Evolutionary conservation across 1,284 basidiomycete species (phyloP), one percentile per base, ranked within the genome.

Genomic region (Stygiomarasmius scandens): DNA sequence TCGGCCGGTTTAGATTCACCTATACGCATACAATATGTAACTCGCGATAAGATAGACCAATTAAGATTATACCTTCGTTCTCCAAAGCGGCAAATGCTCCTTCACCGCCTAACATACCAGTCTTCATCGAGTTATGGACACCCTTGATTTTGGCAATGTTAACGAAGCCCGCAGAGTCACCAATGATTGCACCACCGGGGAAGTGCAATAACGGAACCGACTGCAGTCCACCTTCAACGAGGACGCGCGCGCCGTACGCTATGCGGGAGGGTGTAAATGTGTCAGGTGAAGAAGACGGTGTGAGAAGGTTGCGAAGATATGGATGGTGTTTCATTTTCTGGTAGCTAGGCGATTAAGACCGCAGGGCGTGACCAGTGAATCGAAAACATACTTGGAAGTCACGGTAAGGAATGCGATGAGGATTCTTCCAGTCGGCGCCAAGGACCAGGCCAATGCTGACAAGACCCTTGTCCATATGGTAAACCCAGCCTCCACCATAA

Each of bases 41-140:
- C 10, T 22, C 11, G 6, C 1, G 16, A 51, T 9, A 38, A 23
- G 22, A n/a, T 4, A 23, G 16, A n/a, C 34, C n/a, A 50, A 41
- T 4, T 25, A 11, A 25, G 23, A 20, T 14, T 54, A n/a, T 9
- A 22, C 41, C 25, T 24, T 32, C 49, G 44, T 48, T 50, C 32
- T 27, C 52, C 48, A 96, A 74, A 1, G 85, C 85, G 8, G 88
- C 81, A 65, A 83, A 94, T 0, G 93, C 92, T 0, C 91, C 82
- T 72, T 99, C 96, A 2, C 94, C 97, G 34, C 96, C 96, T 20
- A 98, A 80, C 89, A 98, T 98, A 20, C 96, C 96, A 46, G 90
- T 93, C 80, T 98, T 97, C 96, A 99, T 98, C n/a, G 96, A 96
- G 61, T 96, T 98, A 73, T 99, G 97, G 0, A 96, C 97, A n/a